Evolutionary conservation across 2,329 filamentous ascomycete species (phyloP), one percentile per base, ranked within the genome.

Genomic region (Neonectria coccinea): DNA sequence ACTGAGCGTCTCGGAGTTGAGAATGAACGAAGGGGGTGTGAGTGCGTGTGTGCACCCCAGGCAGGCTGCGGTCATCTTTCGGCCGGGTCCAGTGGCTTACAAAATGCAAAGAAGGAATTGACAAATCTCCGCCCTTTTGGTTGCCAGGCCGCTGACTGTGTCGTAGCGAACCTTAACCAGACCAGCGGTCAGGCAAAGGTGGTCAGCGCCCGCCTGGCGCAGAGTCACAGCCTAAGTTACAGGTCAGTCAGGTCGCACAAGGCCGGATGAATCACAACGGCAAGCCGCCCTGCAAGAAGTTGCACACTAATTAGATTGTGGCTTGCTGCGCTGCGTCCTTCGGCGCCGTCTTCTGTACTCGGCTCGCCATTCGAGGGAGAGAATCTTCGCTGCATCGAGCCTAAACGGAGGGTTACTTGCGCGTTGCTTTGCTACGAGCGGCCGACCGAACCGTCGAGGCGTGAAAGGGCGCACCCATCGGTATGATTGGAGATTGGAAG

Each of bases 111-210:
- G 16, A 39, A 39, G 36, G 25, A 3, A 27, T 9, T 33, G 48
- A 51, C 55, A 64, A 54, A 56, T 57, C 61, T 64, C 61, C 61
- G 61, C 61, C 50, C 31, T 58, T 55, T 51, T 41, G 55, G 55
- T 59, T 57, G 45, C 36, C 39, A 51, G 56, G 61, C 47, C 51
- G 61, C 61, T 59, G 61, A 55, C 55, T 55, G 51, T 52, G 42
- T 14, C 50, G 39, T 50, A 44, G 41, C 27, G 44, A 64, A 64
- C 51, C 57, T 54, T 54, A 60, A 59, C 57, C 31, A 60, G 57
- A 60, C 57, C 48, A 59, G 61, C 61, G 61, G 61, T 64, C 25
- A 25, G 25, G 25, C 6, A 25, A 25, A 25, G 25, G 25, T 25
- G 25, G 25, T 25, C 48, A 29, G 27, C 48, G 20, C 44, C 44